Base-by-base conservation (phyloP, 257 asterid species). In the Solanum etuberosum region DNA sequence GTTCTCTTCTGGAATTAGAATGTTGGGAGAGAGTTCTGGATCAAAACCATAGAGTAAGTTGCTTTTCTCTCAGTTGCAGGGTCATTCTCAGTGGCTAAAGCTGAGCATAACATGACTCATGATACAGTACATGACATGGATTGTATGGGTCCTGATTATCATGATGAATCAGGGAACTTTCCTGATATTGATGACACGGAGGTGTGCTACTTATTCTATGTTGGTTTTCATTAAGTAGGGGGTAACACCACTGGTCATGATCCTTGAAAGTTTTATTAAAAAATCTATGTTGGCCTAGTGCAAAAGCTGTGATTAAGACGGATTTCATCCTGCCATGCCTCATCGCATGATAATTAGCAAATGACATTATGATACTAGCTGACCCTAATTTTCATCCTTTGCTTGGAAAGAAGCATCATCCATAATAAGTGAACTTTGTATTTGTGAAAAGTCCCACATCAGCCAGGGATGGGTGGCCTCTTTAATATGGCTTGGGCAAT, bases 151-250 rank as follows among this genome's bases (percentile, higher is more conserved):
- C 70, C 86, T 20, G 71, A 85, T 70, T 90, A 83, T 83, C 42
- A 81, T 59, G 95, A 93, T 57, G 96, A 95, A 87, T 89, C 97
- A 7, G 97, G 91, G 72, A 95, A 72, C 82, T 92, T 95, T 23
- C 92, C 98, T 10, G 99, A 96, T 88, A 93, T 94, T 72, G 99
- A 95, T 85, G 99, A 96, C 78, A 73, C 13, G 11, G 99, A 96
- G 98, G 99, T 93, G 70, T 87, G 86, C 84, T 74, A 88, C 35
- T 73, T 61, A 35, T 63, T 46, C 54, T 78, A 70, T 74, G 82
- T 35, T 73, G 31, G 18, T 73, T 73, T 73, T 35, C 81, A 21
- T 73, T 12, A 21, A 73, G 82, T 35, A 35, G 48, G 82, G 71
- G 51, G 6, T 73, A 35, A 73, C 31, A 42, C 37, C 25, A 77